Base-by-base conservation (phyloP, 1,284 basidiomycete genomes). In the Papiliotrema fonsecae region DNA sequence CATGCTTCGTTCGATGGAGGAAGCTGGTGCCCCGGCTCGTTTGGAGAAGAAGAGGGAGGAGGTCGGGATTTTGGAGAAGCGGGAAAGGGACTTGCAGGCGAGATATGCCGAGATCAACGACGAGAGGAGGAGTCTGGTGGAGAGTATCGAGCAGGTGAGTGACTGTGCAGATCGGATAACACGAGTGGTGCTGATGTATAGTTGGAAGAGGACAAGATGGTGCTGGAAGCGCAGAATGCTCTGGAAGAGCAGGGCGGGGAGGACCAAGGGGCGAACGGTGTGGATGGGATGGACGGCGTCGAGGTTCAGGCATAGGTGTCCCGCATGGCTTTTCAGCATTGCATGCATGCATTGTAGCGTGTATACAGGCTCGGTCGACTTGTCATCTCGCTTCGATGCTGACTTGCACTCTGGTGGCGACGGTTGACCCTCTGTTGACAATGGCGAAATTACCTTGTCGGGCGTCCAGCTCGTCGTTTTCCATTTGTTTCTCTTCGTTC, bases 91-190 rank as follows among this genome's bases (percentile, higher is more conserved):
- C 56, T 73, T 93, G 58, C 92, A 96, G 71, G 79, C 79, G 54
- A 77, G 83, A 49, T 94, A 93, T 72, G 82, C 81, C n/a, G 90
- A 92, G 62, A 70, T 96, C 55, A 83, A 85, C 45, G 72, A 76
- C 49, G 86, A 90, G 72, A 78, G 85, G 62, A 77, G 81, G 52
- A 86, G 86, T 45, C 75, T 80, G 6, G 76, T 81, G 61, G 77
- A 74, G 34, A 76, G 82, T 42, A 81, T 92, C 43, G 79, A 65
- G 50, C 65, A 61, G 65, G 65, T 72, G 45, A 57, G 66, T 62
- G 5, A 13, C 13, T 32, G 16, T 46, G 2, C 24, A 14, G 3
- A n/a, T 27, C 18, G 28, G 10, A 26, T 19, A 26, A 9, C 18
- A 18, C 6, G 22, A 37, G 2, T 21, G 9, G 22, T 13, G 32